Percentiles rank a stretch among this genome's conserved stretches.
These are phyloP conservation scores for Annulohypoxylon bovei DNA, from an alignment of 495 filamentous ascomycete species.

Conservation along the genomic window DNA sequence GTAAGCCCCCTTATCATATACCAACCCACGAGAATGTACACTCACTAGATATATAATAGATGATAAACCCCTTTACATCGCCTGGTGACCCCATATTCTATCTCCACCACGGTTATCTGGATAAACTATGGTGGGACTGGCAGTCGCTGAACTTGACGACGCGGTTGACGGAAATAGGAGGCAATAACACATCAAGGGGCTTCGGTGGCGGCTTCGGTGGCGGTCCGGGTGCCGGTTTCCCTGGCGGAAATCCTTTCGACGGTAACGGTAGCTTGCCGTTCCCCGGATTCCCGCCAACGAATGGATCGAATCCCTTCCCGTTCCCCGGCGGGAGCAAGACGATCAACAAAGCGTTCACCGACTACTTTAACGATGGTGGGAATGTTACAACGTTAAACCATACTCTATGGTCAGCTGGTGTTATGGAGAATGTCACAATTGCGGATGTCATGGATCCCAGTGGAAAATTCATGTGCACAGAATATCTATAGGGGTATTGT, in stretches of 20 bases:
- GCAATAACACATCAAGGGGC: constrained; percentile 36
- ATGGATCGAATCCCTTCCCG: constrained; percentile 20
- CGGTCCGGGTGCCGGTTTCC: constrained; percentile 11
- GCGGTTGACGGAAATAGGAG: constrained; percentile 45
- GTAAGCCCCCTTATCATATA: constrained; percentile 15
- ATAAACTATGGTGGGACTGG: constrained; percentile 63
- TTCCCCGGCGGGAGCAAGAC: constrained; percentile 17
- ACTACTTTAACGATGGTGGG: constrained; percentile 47
- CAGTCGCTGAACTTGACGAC: constrained; percentile 49
- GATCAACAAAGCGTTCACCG: constrained; percentile 34
- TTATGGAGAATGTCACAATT: constrained; percentile 45
- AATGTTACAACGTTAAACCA: constrained; percentile 49
- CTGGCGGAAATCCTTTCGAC: constrained; percentile 13
- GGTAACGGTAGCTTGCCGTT: constrained; percentile 6
- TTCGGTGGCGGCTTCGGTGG: not conserved
- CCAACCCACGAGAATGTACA: not conserved
- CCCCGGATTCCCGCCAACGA: constrained; percentile 10
- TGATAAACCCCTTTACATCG: constrained; percentile 42
- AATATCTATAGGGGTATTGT: constrained; percentile 28
- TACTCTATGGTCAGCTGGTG: constrained; percentile 42
- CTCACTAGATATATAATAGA: constrained; percentile 33
- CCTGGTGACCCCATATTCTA: constrained; percentile 62
- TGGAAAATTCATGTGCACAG: constrained; percentile 45
- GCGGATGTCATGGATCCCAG: constrained; percentile 51
- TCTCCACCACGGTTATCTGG: constrained; percentile 62